Evolutionary conservation across 1,139 yeast genomes (phyloP).

Genomic region (Groenewaldozyma sp.): DNA sequence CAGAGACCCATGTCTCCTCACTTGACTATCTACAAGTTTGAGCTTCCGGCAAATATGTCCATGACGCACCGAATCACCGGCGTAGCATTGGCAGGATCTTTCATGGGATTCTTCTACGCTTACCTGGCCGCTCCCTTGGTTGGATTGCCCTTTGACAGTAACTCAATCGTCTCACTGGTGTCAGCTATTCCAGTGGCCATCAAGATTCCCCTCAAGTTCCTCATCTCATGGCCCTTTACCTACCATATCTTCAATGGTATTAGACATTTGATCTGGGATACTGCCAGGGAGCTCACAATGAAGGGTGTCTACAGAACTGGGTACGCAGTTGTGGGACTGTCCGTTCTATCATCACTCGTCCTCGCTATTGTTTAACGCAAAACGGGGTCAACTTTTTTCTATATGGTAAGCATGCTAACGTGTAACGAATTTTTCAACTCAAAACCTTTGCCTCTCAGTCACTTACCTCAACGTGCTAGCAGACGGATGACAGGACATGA

Average conservation of each 20-base stretch:
- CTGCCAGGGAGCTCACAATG: constrained; percentile 65
- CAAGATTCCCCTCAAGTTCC: constrained; percentile 57
- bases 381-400: too few species aligned
- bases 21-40: constrained; percentile 80
- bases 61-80: constrained; percentile 84
- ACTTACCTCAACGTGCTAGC: too few species aligned
- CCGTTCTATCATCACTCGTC: constrained; percentile 54
- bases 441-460: too few species aligned
- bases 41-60: constrained; percentile 75
- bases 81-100: constrained; percentile 60
- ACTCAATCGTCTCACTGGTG: constrained; percentile 41
- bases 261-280: constrained; percentile 91
- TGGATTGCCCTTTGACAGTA: constrained; percentile 52
- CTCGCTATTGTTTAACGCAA: constrained; percentile 32
- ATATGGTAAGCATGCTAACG: too few species aligned
- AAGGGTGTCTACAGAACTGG: constrained; percentile 93
- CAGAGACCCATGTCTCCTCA: constrained; percentile 92
- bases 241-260: constrained; percentile 81
- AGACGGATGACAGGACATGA: too few species aligned
- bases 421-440: too few species aligned
- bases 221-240: constrained; percentile 73
- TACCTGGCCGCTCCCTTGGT: constrained; percentile 64
- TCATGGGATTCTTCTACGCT: constrained; percentile 67
- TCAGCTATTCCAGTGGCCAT: constrained; percentile 49
- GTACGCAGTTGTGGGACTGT: constrained; percentile 64